Evolutionary conservation across 2,329 filamentous ascomycete genomes (phyloP).

Genomic region (Alternaria incomplexa): DNA sequence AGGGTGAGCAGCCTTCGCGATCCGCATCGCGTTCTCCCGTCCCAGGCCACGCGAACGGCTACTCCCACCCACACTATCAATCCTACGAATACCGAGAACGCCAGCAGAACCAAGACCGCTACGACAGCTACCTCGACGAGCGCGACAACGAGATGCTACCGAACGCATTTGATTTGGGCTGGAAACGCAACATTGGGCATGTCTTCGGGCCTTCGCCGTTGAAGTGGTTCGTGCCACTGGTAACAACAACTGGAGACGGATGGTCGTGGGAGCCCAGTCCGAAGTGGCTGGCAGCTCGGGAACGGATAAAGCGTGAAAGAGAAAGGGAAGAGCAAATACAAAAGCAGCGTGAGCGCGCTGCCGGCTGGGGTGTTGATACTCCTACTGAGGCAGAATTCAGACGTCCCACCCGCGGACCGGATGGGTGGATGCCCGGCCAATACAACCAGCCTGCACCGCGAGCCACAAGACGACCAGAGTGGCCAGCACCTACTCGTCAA

Average conservation of each 20-base stretch:
- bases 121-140: slow-evolving; percentile 85
- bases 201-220: slow-evolving; percentile 77
- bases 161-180: slow-evolving; percentile 91
- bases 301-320: slow-evolving; percentile 59
- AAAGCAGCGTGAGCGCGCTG: slow-evolving; percentile 66
- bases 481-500: slow-evolving; percentile 32
- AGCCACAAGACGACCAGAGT: slow-evolving; percentile 38
- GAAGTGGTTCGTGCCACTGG: slow-evolving; percentile 81
- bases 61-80: slow-evolving; percentile 53
- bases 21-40: slow-evolving; percentile 47
- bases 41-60: slow-evolving; percentile 40
- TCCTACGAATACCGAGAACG: slow-evolving; percentile 63
- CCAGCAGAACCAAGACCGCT: slow-evolving; percentile 69
- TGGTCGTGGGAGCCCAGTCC: slow-evolving; percentile 91
- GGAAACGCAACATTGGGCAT: slow-evolving; percentile 77
- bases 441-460: slow-evolving; percentile 34
- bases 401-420: slow-evolving; percentile 31
- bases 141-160: slow-evolving; percentile 86
- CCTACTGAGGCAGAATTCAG: slow-evolving; percentile 47
- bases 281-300: slow-evolving; percentile 75
- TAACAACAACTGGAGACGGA: slow-evolving; percentile 87
- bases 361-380: slow-evolving; percentile 67
- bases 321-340: slow-evolving; percentile 57
- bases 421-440: slow-evolving; percentile 40
- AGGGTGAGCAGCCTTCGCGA: slow-evolving; percentile 70